phyloP scores from a whole-genome alignment of 1,284 basidiomycete species.

The Wolfiporia cocos region DNA sequence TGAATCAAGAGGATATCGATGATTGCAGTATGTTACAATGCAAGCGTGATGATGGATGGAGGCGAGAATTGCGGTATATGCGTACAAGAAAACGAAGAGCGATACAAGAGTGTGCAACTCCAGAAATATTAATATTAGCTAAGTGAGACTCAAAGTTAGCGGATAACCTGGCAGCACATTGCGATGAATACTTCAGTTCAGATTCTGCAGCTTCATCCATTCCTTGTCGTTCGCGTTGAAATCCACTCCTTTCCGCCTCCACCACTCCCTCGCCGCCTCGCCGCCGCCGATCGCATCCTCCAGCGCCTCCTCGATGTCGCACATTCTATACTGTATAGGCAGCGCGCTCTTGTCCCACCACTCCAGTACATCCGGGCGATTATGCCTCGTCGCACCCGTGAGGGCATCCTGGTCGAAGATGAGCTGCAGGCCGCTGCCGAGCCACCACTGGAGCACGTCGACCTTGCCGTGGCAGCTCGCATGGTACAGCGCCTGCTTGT shows the following conservation, averaged over 20 bases:
- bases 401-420: constrained; percentile 76
- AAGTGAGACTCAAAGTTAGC: too few species aligned
- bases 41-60: too few species aligned
- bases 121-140: too few species aligned
- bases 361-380: constrained; percentile 72
- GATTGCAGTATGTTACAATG: too few species aligned
- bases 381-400: constrained; percentile 71
- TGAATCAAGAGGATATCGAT: too few species aligned
- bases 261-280: constrained; percentile 66
- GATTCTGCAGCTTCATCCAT: constrained; percentile 74
- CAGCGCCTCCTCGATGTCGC: constrained; percentile 80
- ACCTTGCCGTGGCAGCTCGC: constrained; percentile 77
- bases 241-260: constrained; percentile 70
- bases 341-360: constrained; percentile 81
- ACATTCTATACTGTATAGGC: constrained; percentile 75
- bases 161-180: background rate
- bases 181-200: constrained; percentile 40
- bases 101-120: too few species aligned
- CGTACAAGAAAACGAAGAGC: too few species aligned
- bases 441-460: constrained; percentile 80
- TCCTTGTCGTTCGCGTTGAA: constrained; percentile 76
- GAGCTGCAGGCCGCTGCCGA: constrained; percentile 65
- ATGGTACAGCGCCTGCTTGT: constrained; percentile 66
- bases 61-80: too few species aligned
- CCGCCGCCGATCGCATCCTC: constrained; percentile 79